Percentiles rank a stretch among this genome's conserved stretches.
Evolutionary conservation across 75 land plant species (phyloP).

Genomic region (Chamaecyparis obtusa): DNA sequence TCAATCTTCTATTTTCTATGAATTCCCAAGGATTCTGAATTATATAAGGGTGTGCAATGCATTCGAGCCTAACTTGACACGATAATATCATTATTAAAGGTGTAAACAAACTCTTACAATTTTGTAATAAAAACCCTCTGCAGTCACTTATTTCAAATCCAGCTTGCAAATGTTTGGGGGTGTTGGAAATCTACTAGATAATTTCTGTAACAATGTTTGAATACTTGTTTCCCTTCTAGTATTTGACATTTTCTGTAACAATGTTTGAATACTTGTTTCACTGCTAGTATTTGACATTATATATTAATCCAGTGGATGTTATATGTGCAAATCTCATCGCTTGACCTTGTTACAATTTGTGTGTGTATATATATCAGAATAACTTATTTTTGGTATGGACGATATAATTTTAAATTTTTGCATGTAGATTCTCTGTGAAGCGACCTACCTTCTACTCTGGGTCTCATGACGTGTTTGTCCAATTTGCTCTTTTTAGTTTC

Average conservation of each 20-base stretch:
- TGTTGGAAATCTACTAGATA: neutral
- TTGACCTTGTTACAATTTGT: neutral
- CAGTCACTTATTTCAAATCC: neutral
- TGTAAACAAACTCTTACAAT: neutral
- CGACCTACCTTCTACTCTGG: neutral
- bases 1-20: conserved; percentile 64
- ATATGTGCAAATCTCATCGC: neutral
- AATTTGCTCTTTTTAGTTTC: neutral
- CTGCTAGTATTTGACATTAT: neutral
- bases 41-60: conserved; percentile 46
- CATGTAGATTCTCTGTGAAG: neutral
- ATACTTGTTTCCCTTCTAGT: no score
- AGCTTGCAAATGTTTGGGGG: neutral
- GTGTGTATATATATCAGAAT: neutral
- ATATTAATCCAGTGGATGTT: neutral
- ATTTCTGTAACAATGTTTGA: neutral
- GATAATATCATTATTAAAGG: neutral
- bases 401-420: neutral
- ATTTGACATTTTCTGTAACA: no score
- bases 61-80: neutral
- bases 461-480: neutral
- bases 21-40: conserved; percentile 71
- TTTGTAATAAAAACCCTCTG: neutral
- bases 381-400: neutral
- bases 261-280: neutral